Evolutionary conservation across 768 basidiomycete genomes (phyloP), one percentile per base, ranked within the genome.

Genomic region (Russula griseocarnosa): DNA sequence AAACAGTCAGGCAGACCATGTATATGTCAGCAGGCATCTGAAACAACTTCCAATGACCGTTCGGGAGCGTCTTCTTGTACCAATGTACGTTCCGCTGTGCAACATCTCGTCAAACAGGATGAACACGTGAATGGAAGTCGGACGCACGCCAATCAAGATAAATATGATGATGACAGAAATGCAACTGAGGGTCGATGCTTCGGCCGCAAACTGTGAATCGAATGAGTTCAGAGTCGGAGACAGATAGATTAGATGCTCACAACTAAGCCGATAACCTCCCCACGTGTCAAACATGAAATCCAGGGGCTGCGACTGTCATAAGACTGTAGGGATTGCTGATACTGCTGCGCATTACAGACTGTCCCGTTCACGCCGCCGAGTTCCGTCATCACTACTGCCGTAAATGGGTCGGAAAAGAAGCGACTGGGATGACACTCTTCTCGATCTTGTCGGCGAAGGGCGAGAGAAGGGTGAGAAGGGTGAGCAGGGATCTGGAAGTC

Each of bases 1-100:
- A 18, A n/a, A 20, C 2, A 40, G 13, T 28, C 3, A 28, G 28
- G 56, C 69, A 51, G 32, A 78, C 79, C 74, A 80, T 77, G 51
- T 79, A 74, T 9, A 77, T n/a, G 63, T 81, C 78, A 58, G 76
- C 71, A 6, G 79, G 77, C 46, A 71, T 69, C 60, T 69, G 72
- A 24, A 80, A 69, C 9, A 78, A 66, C 20, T 54, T 55, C 67
- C 67, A 66, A 6, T 40, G 38, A 6, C 53, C 64, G 18, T 28
- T 24, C 9, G 60, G 55, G 10, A 51, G 20, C 3, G 10, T 30
- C n/a, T 11, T 61, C 26, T 32, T 47, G 40, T 68, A 57, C 34
- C 60, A 61, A 7, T 32, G 34, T 9, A 56, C 20, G 32, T 68
- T 68, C 34, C 65, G 28, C 67, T 68, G 32, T 14, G n/a, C 8